Conservation (phyloP, 345 rosid genomes). For the Moringa oleifera region DNA sequence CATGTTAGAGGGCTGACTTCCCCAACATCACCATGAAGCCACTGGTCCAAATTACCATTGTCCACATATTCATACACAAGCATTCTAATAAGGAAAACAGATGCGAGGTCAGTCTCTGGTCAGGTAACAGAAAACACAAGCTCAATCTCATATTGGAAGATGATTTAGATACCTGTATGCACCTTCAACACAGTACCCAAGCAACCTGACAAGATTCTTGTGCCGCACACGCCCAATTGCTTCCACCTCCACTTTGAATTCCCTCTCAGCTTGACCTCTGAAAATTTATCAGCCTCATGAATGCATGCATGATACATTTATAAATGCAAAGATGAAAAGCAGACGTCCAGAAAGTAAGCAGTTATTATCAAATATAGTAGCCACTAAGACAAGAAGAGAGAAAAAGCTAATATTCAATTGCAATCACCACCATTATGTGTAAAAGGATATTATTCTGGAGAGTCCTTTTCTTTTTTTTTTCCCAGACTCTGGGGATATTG, state of each 20-base stretch:
- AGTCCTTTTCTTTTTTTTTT: neutral
- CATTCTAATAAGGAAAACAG: slow-evolving; percentile 55
- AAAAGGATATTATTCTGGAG: neutral
- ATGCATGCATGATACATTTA: neutral
- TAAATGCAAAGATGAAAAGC: neutral
- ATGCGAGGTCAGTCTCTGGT: slow-evolving; percentile 1
- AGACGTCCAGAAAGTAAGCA: neutral
- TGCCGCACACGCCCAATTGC: slow-evolving; percentile 90
- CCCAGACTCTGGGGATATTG: neutral
- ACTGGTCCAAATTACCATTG: slow-evolving; percentile 93
- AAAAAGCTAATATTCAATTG: neutral
- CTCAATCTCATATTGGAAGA: neutral
- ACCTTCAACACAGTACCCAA: slow-evolving; percentile 94
- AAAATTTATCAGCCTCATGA: neutral
- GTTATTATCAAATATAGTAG: neutral
- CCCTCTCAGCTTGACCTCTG: slow-evolving; percentile 99
- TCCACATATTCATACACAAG: slow-evolving; percentile 89
- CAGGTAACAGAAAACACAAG: slow-evolving; percentile 1
- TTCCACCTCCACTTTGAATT: slow-evolving; percentile 95
- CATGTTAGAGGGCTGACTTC: slow-evolving; percentile 78
- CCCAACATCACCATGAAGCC: slow-evolving; percentile 97
- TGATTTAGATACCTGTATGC: slow-evolving; percentile 61
- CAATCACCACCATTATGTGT: neutral
- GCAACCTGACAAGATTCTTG: slow-evolving; percentile 86
- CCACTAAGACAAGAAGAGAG: neutral